A percentile compares a stretch with the other conserved stretches of the same genome.
Evolutionary conservation across 306 rosid species (phyloP).

Genomic region (Castanea sativa): DNA sequence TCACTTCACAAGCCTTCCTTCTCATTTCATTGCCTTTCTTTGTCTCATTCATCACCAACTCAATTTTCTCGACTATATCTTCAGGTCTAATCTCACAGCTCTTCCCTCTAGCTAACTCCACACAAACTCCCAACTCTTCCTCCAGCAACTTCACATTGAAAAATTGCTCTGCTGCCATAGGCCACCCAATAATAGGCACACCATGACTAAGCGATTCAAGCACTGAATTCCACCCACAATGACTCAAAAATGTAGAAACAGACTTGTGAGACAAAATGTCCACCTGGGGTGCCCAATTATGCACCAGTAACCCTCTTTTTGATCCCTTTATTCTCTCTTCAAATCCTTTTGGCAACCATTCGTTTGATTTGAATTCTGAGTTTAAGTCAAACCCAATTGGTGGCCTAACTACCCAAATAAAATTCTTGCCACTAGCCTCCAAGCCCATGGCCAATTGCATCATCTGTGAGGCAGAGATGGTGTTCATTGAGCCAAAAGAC

Average conservation of each 20-base stretch:
- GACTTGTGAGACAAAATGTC: slow-evolving; percentile 57
- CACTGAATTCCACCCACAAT: slow-evolving; percentile 81
- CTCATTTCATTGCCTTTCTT: slow-evolving; percentile 47
- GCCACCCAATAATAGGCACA: slow-evolving; percentile 72
- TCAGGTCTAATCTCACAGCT: slow-evolving; percentile 38
- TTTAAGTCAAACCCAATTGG: slow-evolving; percentile 60
- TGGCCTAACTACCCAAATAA: slow-evolving; percentile 74
- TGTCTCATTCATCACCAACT: slow-evolving; percentile 40
- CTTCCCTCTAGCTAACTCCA: slow-evolving; percentile 74
- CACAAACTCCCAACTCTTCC: slow-evolving; percentile 57
- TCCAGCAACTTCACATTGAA: slow-evolving; percentile 48
- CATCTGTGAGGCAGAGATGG: slow-evolving; percentile 56
- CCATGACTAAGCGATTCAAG: slow-evolving; percentile 58
- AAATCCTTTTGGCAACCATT: slow-evolving; percentile 70
- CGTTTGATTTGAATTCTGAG: slow-evolving; percentile 41
- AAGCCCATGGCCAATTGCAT: slow-evolving; percentile 51
- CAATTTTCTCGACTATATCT: slow-evolving; percentile 38
- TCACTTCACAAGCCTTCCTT: slow-evolving; percentile 30
- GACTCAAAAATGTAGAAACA: slow-evolving; percentile 47
- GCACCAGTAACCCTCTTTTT: slow-evolving; percentile 41
- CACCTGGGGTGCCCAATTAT: slow-evolving; percentile 70
- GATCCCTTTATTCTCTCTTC: slow-evolving; percentile 11
- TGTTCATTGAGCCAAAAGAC: slow-evolving; percentile 72
- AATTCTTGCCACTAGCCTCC: slow-evolving; percentile 38
- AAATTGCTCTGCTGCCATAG: slow-evolving; percentile 78